These are phyloP conservation scores for Beta lomatogona DNA, from an alignment of 179 eudicot genomes.

Conservation along the genomic window DNA sequence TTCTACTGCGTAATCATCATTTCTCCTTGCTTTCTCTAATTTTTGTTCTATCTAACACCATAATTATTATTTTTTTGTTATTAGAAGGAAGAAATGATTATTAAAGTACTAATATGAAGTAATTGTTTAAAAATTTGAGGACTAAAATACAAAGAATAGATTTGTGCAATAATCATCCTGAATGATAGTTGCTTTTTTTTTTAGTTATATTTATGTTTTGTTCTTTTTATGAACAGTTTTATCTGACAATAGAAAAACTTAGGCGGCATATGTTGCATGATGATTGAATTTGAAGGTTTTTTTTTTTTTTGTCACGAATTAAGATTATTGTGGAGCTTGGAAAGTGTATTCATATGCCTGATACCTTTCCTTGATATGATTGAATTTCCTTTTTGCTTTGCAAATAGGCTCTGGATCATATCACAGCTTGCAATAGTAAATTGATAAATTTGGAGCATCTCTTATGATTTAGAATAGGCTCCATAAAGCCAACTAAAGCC, in stretches of 20 bases:
- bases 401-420: not conserved
- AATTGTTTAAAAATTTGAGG: not conserved
- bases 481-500: too few relatives aligned
- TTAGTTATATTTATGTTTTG: not conserved
- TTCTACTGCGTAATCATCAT: constrained; percentile 61
- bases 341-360: too few relatives aligned
- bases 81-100: too few relatives aligned
- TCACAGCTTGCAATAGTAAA: not conserved
- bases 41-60: not conserved
- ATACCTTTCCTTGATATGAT: not conserved
- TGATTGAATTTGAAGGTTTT: too few relatives aligned
- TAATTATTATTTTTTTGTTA: not conserved
- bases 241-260: not conserved
- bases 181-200: not conserved
- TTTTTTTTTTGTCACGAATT: too few relatives aligned
- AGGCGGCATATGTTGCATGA: too few relatives aligned
- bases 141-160: not conserved
- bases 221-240: not conserved
- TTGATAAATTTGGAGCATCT: not conserved
- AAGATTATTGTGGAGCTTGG: too few relatives aligned
- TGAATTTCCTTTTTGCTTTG: not conserved
- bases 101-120: too few relatives aligned
- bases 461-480: too few relatives aligned
- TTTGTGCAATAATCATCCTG: not conserved
- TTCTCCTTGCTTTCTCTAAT: not conserved